Evolutionary conservation across 306 rosid species (phyloP).

Genomic region (Inga laurina): DNA sequence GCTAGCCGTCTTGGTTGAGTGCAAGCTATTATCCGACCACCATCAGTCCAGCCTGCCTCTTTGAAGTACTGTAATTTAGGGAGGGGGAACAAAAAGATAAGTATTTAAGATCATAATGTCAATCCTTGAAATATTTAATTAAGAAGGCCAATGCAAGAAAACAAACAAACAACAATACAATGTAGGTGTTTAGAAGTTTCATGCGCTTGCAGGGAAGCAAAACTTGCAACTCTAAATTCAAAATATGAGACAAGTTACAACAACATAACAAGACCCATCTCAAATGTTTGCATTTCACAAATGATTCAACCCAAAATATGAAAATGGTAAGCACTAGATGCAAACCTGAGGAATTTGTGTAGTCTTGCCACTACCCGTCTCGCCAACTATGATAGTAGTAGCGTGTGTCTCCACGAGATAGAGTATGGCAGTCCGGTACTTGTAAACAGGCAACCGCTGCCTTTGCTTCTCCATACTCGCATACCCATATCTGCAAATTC

Average conservation of each 20-base stretch:
- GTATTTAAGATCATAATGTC: not conserved
- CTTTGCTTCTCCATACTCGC: constrained; percentile 76
- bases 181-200: not conserved
- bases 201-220: not conserved
- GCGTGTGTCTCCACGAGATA: constrained; percentile 83
- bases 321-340: not conserved
- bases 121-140: not conserved
- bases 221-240: not conserved
- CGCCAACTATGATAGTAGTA: constrained; percentile 88
- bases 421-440: constrained; percentile 79
- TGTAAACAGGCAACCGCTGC: constrained; percentile 87
- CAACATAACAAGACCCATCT: constrained; percentile 7
- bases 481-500: constrained; percentile 46
- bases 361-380: constrained; percentile 96
- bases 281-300: constrained; percentile 9
- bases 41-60: constrained; percentile 93
- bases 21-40: constrained; percentile 87
- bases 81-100: not conserved
- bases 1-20: constrained; percentile 94
- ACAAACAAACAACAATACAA: not conserved
- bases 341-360: constrained; percentile 95
- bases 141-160: not conserved
- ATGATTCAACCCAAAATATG: not conserved
- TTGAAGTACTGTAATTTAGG: constrained; percentile 63
- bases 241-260: not conserved